These are phyloP conservation scores for Daedalea quercina DNA, from an alignment of 768 basidiomycete species.

Conservation along the genomic window DNA sequence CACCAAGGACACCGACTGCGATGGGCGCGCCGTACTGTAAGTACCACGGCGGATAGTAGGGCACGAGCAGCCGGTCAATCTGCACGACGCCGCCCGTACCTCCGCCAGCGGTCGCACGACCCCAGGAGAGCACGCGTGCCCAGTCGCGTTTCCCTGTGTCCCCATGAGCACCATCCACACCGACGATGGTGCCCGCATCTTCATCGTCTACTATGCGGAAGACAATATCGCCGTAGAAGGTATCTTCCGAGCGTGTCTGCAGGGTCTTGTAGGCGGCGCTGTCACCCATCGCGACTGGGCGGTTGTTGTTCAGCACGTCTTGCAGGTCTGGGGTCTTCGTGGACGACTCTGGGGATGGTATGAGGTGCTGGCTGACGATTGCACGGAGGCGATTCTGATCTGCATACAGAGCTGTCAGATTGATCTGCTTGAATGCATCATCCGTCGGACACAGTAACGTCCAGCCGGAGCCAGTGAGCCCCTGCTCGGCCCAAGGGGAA, in stretches of 20 bases:
- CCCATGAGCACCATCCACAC: slow-evolving; percentile 69
- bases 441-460: slow-evolving; percentile 90
- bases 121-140: slow-evolving; percentile 65
- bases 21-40: slow-evolving; percentile 64
- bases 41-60: slow-evolving; percentile 88
- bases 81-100: slow-evolving; percentile 84
- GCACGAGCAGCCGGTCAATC: slow-evolving; percentile 77
- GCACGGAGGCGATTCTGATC: slow-evolving; percentile 45
- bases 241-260: slow-evolving; percentile 48
- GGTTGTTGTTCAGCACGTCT: slow-evolving; percentile 51
- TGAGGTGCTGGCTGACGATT: slow-evolving; percentile 73
- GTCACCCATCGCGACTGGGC: slow-evolving; percentile 66
- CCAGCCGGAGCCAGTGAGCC: slow-evolving; percentile 56
- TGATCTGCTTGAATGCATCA: slow-evolving; percentile 82
- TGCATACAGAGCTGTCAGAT: slow-evolving; percentile 67
- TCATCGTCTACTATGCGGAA: slow-evolving; percentile 50
- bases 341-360: slow-evolving; percentile 27
- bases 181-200: slow-evolving; percentile 46
- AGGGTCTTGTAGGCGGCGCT: slow-evolving; percentile 72
- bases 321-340: neutral
- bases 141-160: slow-evolving; percentile 56
- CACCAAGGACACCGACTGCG: slow-evolving; percentile 52
- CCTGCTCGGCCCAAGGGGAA: slow-evolving; percentile 54
- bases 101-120: slow-evolving; percentile 64
- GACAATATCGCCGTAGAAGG: slow-evolving; percentile 70